A percentile compares a stretch with the other conserved stretches of the same genome.
phyloP scores from a whole-genome alignment of 805 yeast species.

The Barnettozyma salicaria region DNA sequence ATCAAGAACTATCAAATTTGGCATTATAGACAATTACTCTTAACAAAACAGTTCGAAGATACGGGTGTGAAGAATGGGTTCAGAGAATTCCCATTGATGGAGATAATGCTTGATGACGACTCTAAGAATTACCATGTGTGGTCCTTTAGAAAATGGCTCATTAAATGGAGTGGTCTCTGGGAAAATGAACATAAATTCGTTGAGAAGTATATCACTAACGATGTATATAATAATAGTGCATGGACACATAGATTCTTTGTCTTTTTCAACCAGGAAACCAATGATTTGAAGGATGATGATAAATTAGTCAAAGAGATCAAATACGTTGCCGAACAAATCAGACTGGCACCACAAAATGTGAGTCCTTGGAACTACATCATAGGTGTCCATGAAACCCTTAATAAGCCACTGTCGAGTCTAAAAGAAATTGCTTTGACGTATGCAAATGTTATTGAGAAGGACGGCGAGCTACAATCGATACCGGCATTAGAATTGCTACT shows the following conservation, averaged over 20 bases:
- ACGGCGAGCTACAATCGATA: slow-evolving; percentile 35
- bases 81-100: slow-evolving; percentile 61
- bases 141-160: slow-evolving; percentile 87
- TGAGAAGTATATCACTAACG: slow-evolving; percentile 43
- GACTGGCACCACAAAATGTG: slow-evolving; percentile 68
- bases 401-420: slow-evolving; percentile 32
- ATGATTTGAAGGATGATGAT: slow-evolving; percentile 14
- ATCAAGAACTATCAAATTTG: slow-evolving; percentile 96
- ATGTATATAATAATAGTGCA: slow-evolving; percentile 84
- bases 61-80: slow-evolving; percentile 33
- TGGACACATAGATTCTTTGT: slow-evolving; percentile 84
- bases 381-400: slow-evolving; percentile 43
- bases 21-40: slow-evolving; percentile 77
- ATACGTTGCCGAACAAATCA: slow-evolving; percentile 45
- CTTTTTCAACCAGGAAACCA: slow-evolving; percentile 24
- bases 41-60: slow-evolving; percentile 28
- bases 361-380: slow-evolving; percentile 79
- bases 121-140: slow-evolving; percentile 94
- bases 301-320: slow-evolving; percentile 43
- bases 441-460: slow-evolving; percentile 28
- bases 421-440: slow-evolving; percentile 41
- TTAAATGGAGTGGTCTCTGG: slow-evolving; percentile 46
- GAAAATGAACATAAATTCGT: slow-evolving; percentile 48
- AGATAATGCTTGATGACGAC: slow-evolving; percentile 69
- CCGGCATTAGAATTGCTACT: slow-evolving; percentile 63